Base-by-base conservation (phyloP, 1,284 basidiomycete genomes). In the Cryptococcus sp. region DNA sequence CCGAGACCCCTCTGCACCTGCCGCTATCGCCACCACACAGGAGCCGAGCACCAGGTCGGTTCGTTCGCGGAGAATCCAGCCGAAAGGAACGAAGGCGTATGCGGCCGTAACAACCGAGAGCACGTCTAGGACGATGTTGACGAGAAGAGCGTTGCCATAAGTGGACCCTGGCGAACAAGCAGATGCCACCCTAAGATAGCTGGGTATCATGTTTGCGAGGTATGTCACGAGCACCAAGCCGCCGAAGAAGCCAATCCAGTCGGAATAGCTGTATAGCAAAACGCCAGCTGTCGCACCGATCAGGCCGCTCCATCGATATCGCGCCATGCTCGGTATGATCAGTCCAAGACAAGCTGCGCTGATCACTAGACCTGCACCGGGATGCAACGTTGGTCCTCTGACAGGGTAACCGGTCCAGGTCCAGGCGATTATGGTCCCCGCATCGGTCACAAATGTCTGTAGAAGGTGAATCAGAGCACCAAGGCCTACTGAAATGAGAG, bases 11-110 rank as follows among this genome's bases (percentile, higher is more conserved):
- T 22, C 41, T 47, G 46, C 10, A 49, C 70, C 53, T 46, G 54
- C 20, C 47, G 61, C 50, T 5, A 63, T 59, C 1, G 63, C 44
- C 2, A 72, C 13, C 40, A 75, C 69, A 39, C 65, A 68, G 44
- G 61, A 69, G 19, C 61, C 62, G 6, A 80, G 57, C 5, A 80
- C 71, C 83, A 87, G 54, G 70, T 91, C 87, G 10, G 90, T 92
- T 22, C 89, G 82, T 77, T 96, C 93, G 23, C 93, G 82, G 58
- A 97, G 81, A 62, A 87, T 81, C 64, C 83, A 78, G 0, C 91
- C 93, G 1, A 89, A 88, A 0, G 93, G 93, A 2, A 96, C 91
- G 69, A 96, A 96, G 0, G 93, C 93, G 77, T 97, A 96, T 0
- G 93, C 93, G 48, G 92, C 91, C 0, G 92, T 93, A 77, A 90